Evolutionary conservation across 2,329 filamentous ascomycete species (phyloP).

Genomic region (Trichoderma breve): DNA sequence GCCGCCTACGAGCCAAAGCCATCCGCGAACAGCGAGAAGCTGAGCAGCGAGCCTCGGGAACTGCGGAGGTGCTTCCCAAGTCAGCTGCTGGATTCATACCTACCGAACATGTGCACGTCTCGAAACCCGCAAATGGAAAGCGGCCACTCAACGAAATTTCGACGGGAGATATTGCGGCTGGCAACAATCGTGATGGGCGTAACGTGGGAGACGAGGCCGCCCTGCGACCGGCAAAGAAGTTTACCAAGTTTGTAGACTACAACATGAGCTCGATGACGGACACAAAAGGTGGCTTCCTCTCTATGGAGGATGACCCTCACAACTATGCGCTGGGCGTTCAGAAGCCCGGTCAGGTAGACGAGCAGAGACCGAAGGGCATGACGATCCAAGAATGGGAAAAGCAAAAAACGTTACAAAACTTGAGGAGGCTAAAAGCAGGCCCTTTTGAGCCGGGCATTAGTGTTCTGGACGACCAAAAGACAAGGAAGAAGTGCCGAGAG

Average conservation of each 20-base stretch:
- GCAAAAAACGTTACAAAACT: conserved; percentile 68
- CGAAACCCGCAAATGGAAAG: conserved; percentile 54
- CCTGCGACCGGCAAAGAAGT: conserved; percentile 79
- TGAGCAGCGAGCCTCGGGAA: conserved; percentile 49
- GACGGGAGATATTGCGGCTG: conserved; percentile 41
- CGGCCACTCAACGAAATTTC: conserved; percentile 67
- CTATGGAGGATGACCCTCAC: conserved; percentile 85
- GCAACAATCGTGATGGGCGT: conserved; percentile 68
- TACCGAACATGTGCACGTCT: conserved; percentile 60
- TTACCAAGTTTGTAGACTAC: conserved; percentile 93
- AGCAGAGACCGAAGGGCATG: conserved; percentile 80
- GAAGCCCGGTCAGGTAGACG: conserved; percentile 37
- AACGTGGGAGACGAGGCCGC: conserved; percentile 45
- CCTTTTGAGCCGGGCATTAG: conserved; percentile 89
- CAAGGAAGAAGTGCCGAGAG: conserved; percentile 76
- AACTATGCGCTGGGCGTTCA: conserved; percentile 66
- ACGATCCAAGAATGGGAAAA: conserved; percentile 89
- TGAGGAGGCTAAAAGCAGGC: conserved; percentile 72
- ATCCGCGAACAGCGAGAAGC: conserved; percentile 71
- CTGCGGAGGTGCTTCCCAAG: conserved; percentile 42
- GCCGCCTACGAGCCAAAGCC: conserved; percentile 83
- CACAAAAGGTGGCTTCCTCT: conserved; percentile 93
- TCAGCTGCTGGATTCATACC: conserved; percentile 69
- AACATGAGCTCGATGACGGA: conserved; percentile 98
- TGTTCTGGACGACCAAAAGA: conserved; percentile 60